These are phyloP conservation scores for Pholiota conissans DNA, from an alignment of 768 basidiomycete genomes.

Conservation along the genomic window DNA sequence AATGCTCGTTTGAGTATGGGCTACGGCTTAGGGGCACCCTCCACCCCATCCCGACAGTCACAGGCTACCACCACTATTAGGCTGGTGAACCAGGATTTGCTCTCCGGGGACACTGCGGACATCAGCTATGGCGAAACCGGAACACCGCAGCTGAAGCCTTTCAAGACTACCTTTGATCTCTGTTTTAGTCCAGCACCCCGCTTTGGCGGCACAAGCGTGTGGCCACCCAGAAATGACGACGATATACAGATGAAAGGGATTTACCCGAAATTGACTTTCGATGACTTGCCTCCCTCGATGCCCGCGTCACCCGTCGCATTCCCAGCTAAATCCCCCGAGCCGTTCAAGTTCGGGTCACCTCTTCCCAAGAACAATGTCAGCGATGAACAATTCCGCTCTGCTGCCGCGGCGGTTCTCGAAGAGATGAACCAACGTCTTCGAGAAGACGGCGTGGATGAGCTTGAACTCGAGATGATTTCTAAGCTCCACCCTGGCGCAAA, in stretches of 20 bases:
- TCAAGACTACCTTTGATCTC: slow-evolving; percentile 68
- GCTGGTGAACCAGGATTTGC: slow-evolving; percentile 36
- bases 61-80: slow-evolving; percentile 54
- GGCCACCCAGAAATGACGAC: slow-evolving; percentile 26
- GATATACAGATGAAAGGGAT: slow-evolving; percentile 27
- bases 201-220: slow-evolving; percentile 26
- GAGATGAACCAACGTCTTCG: slow-evolving; percentile 80
- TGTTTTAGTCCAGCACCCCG: slow-evolving; percentile 50
- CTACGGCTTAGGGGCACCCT: slow-evolving; percentile 34
- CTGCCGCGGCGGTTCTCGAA: slow-evolving; percentile 70
- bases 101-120: slow-evolving; percentile 11
- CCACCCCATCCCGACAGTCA: slow-evolving; percentile 37
- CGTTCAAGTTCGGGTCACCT: slow-evolving; percentile 81
- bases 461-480: slow-evolving; percentile 46
- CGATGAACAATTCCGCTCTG: slow-evolving; percentile 64
- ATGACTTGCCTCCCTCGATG: slow-evolving; percentile 32
- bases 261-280: slow-evolving; percentile 39
- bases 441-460: slow-evolving; percentile 51
- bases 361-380: slow-evolving; percentile 61
- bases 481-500: slow-evolving; percentile 34
- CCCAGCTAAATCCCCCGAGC: slow-evolving; percentile 29
- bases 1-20: slow-evolving; percentile 65
- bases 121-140: slow-evolving; percentile 22
- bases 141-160: slow-evolving; percentile 68
- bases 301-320: slow-evolving; percentile 25